Conservation (phyloP, 1,284 basidiomycete genomes). For the Butyriboletus appendiculatus region DNA sequence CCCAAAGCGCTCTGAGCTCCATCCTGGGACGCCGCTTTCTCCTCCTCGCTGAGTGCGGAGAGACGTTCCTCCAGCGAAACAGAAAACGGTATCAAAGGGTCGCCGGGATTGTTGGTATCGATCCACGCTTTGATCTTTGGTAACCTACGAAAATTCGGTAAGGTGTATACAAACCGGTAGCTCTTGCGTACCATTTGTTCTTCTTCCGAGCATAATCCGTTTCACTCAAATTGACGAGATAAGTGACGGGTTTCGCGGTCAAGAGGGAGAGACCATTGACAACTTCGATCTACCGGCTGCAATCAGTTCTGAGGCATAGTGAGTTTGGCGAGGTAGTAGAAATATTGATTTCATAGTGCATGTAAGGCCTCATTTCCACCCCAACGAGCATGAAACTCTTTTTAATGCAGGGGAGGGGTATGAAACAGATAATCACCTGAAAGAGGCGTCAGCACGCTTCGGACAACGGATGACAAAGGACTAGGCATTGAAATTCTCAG, state of each 20-base stretch:
- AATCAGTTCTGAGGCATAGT: constrained; percentile 18
- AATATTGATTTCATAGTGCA: constrained; percentile 58
- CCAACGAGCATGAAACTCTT: constrained; percentile 63
- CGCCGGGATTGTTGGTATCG: constrained; percentile 95
- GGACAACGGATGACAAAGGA: not conserved
- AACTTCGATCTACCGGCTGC: constrained; percentile 78
- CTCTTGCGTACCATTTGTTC: constrained; percentile 87
- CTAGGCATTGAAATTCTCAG: constrained; percentile 39
- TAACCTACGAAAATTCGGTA: constrained; percentile 52
- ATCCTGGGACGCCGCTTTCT: constrained; percentile 76
- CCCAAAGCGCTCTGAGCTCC: constrained; percentile 75
- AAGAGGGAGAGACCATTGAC: constrained; percentile 92
- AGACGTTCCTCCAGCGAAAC: constrained; percentile 96
- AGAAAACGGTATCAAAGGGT: constrained; percentile 95
- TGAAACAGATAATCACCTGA: constrained; percentile 23
- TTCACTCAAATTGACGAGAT: constrained; percentile 97
- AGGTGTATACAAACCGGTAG: not conserved
- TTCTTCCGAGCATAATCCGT: constrained; percentile 96
- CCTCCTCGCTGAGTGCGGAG: constrained; percentile 64
- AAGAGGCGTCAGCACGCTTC: constrained; percentile 10
- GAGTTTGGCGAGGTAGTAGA: constrained; percentile 22
- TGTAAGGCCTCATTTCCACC: constrained; percentile 66
- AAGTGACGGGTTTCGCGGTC: constrained; percentile 97
- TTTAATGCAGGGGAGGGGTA: constrained; percentile 50
- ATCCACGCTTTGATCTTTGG: constrained; percentile 99